Conservation (phyloP, 768 basidiomycete species). For the Macrocybe gigantea region DNA sequence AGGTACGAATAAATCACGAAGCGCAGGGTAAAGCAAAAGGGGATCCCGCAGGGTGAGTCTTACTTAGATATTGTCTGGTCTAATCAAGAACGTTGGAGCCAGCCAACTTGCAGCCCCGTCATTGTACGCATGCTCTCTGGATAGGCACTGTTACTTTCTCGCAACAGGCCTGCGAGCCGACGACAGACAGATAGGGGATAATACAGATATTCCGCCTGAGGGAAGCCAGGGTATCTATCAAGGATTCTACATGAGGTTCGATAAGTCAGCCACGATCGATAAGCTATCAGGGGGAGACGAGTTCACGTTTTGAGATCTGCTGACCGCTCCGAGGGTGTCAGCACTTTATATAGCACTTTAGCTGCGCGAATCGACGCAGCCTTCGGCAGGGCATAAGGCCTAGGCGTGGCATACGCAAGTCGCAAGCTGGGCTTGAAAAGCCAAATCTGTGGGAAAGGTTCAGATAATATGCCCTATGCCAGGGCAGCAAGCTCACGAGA, state of each 20-base stretch:
- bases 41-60: no score
- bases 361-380: conserved; percentile 61
- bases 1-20: no score
- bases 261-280: conserved; percentile 2
- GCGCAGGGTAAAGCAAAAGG: no score
- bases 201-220: conserved; percentile 81
- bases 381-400: conserved; percentile 53
- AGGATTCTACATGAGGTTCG: conserved; percentile 36
- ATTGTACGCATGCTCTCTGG: conserved; percentile 71
- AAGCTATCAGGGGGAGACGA: not conserved
- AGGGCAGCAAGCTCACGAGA: conserved; percentile 46
- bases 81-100: conserved; percentile 46
- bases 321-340: conserved; percentile 51
- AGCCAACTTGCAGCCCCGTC: conserved; percentile 81
- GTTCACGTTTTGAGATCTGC: conserved; percentile 51
- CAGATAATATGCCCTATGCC: not conserved
- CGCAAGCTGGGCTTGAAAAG: conserved; percentile 88
- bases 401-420: conserved; percentile 62
- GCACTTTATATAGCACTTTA: conserved; percentile 81
- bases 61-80: not conserved
- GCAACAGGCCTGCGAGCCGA: conserved; percentile 61
- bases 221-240: conserved; percentile 73
- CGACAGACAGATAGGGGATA: conserved; percentile 80
- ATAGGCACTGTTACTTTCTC: conserved; percentile 73
- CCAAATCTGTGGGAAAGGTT: conserved; percentile 61